Evolutionary conservation across 495 filamentous ascomycete species (phyloP).

Genomic region (Neurospora sp.): DNA sequence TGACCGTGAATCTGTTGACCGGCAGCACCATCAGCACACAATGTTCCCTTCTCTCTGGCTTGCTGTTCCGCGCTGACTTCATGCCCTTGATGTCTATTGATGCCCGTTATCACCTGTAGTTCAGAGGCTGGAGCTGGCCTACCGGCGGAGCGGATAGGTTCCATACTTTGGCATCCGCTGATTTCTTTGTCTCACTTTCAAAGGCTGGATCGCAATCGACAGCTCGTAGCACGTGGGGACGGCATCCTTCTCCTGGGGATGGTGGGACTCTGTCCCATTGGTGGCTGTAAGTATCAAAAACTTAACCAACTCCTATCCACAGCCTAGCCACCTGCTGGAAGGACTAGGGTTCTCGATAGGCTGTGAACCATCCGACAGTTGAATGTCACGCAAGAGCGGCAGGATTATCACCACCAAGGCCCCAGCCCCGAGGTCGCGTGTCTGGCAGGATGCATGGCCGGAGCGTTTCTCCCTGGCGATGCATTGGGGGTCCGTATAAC

Average conservation of each 20-base stretch:
- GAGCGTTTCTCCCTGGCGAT: neutral
- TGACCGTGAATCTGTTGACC: too few species aligned
- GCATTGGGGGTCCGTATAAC: rapidly evolving
- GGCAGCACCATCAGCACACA: too few species aligned
- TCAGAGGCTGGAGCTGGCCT: neutral
- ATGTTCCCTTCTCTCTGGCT: neutral
- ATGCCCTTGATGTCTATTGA: neutral
- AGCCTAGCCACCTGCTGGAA: constrained; percentile 1
- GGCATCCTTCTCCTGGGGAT: neutral
- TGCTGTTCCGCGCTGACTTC: too few species aligned
- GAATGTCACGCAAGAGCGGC: neutral
- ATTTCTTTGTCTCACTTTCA: neutral
- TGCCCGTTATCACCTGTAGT: neutral
- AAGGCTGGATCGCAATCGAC: neutral
- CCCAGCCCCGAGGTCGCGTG: neutral
- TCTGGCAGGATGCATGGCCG: neutral
- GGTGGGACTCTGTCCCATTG: neutral
- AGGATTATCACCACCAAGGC: neutral
- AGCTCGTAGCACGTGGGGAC: neutral
- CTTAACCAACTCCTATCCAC: constrained; percentile 2
- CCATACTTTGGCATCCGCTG: neutral
- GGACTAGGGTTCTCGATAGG: constrained; percentile 4
- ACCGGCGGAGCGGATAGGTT: neutral
- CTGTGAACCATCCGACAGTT: neutral
- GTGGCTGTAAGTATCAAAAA: neutral